Percentiles rank a stretch among this genome's conserved stretches.
Evolutionary conservation across 371 early-diverging fungal genomes (phyloP).

Genomic region (Mortierella sp.): DNA sequence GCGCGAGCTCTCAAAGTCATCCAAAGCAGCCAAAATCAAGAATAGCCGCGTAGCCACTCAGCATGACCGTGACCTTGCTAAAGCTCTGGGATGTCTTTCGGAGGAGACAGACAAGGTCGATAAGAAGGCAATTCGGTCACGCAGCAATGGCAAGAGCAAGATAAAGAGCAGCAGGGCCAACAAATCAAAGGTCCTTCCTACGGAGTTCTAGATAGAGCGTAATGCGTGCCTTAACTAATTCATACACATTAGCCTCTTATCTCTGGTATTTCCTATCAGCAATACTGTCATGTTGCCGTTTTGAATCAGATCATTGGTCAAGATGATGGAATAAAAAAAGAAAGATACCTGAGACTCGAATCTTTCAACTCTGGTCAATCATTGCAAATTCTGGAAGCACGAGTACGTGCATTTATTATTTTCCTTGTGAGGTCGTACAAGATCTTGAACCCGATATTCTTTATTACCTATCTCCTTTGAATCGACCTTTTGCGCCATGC

Average conservation of each 20-base stretch:
- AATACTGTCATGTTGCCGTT: neutral
- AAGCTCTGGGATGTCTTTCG: conserved; percentile 13
- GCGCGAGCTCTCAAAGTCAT: conserved; percentile 37
- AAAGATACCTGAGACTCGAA: too few relatives aligned
- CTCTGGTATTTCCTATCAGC: neutral
- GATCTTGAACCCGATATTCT: neutral
- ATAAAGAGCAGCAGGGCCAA: neutral
- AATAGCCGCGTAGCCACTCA: conserved; percentile 25
- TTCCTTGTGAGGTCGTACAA: too few relatives aligned
- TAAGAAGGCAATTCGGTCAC: conserved; percentile 21
- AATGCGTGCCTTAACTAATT: too few relatives aligned
- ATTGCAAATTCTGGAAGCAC: neutral
- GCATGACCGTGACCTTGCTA: conserved; percentile 28
- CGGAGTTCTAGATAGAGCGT: neutral
- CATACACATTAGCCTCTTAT: too few relatives aligned
- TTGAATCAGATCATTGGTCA: neutral
- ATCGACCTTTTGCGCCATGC: neutral
- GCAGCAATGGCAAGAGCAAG: conserved; percentile 9
- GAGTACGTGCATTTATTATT: neutral
- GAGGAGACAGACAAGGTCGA: conserved; percentile 25
- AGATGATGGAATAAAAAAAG: neutral
- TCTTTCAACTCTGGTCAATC: neutral
- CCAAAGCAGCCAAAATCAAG: conserved; percentile 26
- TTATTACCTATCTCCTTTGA: neutral
- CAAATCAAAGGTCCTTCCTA: conserved; percentile 9